Conservation (phyloP, 352 stramenopile species). For the Labyrinthula sp. region DNA sequence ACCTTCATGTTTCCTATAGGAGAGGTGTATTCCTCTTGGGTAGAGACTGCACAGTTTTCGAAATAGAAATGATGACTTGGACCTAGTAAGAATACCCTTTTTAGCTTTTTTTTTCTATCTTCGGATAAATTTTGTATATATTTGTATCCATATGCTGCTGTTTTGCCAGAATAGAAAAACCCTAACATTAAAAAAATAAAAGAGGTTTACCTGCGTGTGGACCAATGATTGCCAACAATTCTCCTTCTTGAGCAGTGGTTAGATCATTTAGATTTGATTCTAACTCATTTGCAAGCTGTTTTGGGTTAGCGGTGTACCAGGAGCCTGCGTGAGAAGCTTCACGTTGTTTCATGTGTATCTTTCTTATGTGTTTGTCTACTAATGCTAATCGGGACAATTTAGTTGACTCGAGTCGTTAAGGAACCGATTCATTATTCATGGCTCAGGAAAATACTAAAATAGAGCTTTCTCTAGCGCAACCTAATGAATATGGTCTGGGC, state of each 20-base stretch:
- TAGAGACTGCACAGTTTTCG: conserved; percentile 47
- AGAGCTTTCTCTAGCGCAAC: too few species aligned
- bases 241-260: conserved; percentile 32
- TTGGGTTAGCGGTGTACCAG: conserved; percentile 51
- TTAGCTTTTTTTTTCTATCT: too few species aligned
- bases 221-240: conserved; percentile 47
- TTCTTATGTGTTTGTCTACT: too few species aligned
- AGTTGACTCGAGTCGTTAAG: too few species aligned
- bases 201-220: conserved; percentile 59
- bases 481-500: too few species aligned
- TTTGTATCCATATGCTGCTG: conserved; percentile 70
- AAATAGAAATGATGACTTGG: conserved; percentile 87
- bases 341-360: too few species aligned
- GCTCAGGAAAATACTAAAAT: too few species aligned
- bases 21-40: conserved; percentile 63
- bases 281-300: conserved; percentile 44
- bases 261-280: conserved; percentile 41
- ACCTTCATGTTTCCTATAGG: conserved; percentile 73
- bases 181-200: too few species aligned
- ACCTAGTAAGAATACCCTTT: conserved; percentile 69
- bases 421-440: too few species aligned
- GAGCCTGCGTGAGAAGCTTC: conserved; percentile 55
- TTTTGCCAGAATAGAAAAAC: conserved; percentile 76
- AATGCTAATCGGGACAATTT: too few species aligned
- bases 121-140: conserved; percentile 48